These are phyloP conservation scores for Capsaspora owczarzaki DNA, from an alignment of 78 protist species.

Conservation along the genomic window DNA sequence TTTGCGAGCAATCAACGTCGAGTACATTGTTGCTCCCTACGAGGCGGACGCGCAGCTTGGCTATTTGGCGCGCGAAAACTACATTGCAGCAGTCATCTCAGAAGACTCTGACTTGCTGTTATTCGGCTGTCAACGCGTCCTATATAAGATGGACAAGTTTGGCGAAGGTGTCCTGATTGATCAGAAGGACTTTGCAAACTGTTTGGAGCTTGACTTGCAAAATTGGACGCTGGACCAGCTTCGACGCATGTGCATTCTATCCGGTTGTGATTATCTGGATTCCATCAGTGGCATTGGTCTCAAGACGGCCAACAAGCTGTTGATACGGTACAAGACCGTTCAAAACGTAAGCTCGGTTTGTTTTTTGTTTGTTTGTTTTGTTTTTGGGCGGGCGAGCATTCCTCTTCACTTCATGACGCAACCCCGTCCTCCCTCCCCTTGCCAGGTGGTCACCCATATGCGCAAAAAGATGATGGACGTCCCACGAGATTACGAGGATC, in stretches of 20 bases:
- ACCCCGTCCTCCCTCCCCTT: neutral
- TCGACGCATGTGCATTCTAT: slow-evolving; percentile 72
- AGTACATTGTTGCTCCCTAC: slow-evolving; percentile 94
- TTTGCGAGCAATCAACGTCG: slow-evolving; percentile 35
- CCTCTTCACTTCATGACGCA: no score
- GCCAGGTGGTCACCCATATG: neutral
- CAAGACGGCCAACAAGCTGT: slow-evolving; percentile 61
- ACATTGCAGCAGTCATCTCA: slow-evolving; percentile 73
- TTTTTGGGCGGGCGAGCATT: no score
- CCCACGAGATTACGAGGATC: neutral
- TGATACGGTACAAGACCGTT: slow-evolving; percentile 15
- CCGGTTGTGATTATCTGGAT: slow-evolving; percentile 94
- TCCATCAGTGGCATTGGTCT: slow-evolving; percentile 82
- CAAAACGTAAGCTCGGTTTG: no score
- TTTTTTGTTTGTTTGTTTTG: neutral
- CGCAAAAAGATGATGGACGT: neutral
- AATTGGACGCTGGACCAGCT: neutral
- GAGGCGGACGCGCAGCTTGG: slow-evolving; percentile 99
- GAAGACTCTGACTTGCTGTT: slow-evolving; percentile 95
- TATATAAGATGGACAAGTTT: slow-evolving; percentile 63
- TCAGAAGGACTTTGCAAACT: neutral
- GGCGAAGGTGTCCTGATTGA: slow-evolving; percentile 49
- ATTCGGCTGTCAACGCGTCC: slow-evolving; percentile 42
- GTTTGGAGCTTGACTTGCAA: neutral
- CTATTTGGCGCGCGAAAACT: slow-evolving; percentile 47